Base-by-base conservation (phyloP, 2,329 filamentous ascomycete genomes). In the Stagonosporopsis tanaceti region DNA sequence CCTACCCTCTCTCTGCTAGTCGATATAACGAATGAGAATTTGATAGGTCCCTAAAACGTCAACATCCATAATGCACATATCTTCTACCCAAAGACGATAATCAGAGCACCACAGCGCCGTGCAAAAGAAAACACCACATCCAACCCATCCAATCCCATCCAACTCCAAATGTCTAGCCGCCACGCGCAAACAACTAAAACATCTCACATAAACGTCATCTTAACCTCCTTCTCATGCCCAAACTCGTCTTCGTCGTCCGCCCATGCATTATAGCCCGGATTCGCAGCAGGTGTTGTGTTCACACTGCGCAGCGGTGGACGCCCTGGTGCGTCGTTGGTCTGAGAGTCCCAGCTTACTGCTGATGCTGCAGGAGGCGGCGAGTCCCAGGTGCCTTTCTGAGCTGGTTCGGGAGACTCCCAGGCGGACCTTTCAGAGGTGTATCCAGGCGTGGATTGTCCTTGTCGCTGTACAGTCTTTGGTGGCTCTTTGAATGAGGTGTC, bases 201-300 rank as follows among this genome's bases (percentile, higher is more conserved):
- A 28, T 22, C 22, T 65, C 50, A 71, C 69, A 70, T 70, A 53
- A 83, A 83, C 24, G 78, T 80, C 80, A 83, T 82, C 68, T 78
- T 73, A 37, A 82, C 72, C 57, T 81, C 79, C 64, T 76, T 77
- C 67, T 81, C 80, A 61, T 74, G 71, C 2, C 77, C 79, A 68
- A 79, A 81, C 3, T 79, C 77, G 30, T 78, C 76, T 1, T 80
- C 79, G n/a, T 80, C 79, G 44, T 80, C 78, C 3, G 73, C 77
- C 80, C 80, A 82, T 6, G 79, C 80, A 65, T 82, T 82, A 30
- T 77, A 74, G 20, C 76, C 74, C 6, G 68, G 62, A n/a, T 63
- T 55, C 15, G 40, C 52, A 3, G 51, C 37, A 8, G 65, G 63
- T 34, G 72, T 71, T 1, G 77, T 78, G 24, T 62, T 64, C 0